These are phyloP conservation scores for Symbiodinium natans DNA, from an alignment of 73 alveolate species.

Conservation along the genomic window DNA sequence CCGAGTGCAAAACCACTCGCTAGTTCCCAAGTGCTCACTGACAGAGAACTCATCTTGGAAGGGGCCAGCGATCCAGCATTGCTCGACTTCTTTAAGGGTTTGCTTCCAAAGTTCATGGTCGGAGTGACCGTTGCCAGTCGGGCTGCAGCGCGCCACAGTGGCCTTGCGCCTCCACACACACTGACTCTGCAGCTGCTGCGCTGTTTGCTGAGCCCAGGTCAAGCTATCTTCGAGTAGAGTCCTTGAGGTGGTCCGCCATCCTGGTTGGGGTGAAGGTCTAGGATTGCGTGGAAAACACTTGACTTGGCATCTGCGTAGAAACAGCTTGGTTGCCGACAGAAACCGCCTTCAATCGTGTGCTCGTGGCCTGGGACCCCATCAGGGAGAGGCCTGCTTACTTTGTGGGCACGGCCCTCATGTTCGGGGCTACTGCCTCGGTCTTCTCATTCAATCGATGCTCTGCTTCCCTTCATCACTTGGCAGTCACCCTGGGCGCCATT, in stretches of 20 bases:
- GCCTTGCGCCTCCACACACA: not conserved
- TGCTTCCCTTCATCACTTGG: not conserved
- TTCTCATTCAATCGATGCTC: not conserved
- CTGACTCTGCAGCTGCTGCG: not conserved
- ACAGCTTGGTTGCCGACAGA: not conserved
- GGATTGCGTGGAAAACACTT: too few species aligned
- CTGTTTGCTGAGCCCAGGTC: not conserved
- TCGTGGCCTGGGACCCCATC: not conserved
- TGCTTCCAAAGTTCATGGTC: not conserved
- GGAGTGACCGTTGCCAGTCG: not conserved
- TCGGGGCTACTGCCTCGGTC: slow-evolving; percentile 19
- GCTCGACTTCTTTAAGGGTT: not conserved
- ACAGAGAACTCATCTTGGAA: not conserved
- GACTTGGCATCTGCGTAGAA: too few species aligned
- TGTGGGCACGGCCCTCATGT: not conserved
- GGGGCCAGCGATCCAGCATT: slow-evolving; percentile 23
- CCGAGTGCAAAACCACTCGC: too few species aligned
- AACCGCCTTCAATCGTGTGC: not conserved
- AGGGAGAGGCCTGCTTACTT: not conserved
- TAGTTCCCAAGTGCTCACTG: not conserved
- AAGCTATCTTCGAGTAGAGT: not conserved
- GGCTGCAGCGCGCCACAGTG: not conserved
- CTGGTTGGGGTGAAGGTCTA: too few species aligned
- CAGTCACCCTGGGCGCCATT: not conserved
- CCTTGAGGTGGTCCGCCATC: too few species aligned